Percentiles rank a stretch among this genome's conserved stretches.
phyloP scores from a whole-genome alignment of 352 stramenopile genomes.

The Globisporangium megalacanthum region DNA sequence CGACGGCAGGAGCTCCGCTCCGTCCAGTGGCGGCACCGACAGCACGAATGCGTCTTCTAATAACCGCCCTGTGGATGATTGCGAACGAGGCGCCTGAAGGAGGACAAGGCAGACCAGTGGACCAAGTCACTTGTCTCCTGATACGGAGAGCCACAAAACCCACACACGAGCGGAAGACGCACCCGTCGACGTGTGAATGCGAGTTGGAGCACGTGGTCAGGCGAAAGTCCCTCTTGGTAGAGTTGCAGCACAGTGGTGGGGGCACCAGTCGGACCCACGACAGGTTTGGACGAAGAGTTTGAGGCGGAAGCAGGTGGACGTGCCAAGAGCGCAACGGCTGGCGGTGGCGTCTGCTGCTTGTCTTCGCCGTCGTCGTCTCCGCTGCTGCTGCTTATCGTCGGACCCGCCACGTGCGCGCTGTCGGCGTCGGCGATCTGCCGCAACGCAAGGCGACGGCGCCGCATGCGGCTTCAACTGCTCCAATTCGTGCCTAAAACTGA shows the following conservation, averaged over 20 bases:
- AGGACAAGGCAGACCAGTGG: too few relatives aligned
- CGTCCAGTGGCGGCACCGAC: constrained; percentile 29
- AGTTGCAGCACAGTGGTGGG: too few relatives aligned
- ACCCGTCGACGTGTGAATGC: constrained; percentile 44
- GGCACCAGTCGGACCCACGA: too few relatives aligned
- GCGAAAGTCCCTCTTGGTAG: too few relatives aligned
- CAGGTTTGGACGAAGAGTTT: background rate
- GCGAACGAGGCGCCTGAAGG: constrained; percentile 18
- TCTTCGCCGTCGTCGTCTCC: constrained; percentile 10
- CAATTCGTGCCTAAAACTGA: background rate
- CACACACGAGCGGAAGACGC: background rate
- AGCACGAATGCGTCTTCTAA: constrained; percentile 50
- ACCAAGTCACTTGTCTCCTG: background rate
- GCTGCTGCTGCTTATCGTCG: background rate
- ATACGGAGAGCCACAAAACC: background rate
- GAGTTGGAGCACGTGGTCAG: constrained; percentile 56
- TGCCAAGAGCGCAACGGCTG: constrained; percentile 15
- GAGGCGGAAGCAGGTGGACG: too few relatives aligned
- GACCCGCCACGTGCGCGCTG: constrained; percentile 14
- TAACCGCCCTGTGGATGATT: constrained; percentile 1
- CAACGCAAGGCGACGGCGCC: constrained; percentile 18
- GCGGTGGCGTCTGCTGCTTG: constrained; percentile 8
- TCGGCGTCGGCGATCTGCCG: constrained; percentile 19
- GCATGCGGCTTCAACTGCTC: constrained; percentile 5
- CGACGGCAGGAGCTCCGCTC: constrained; percentile 31